phyloP scores from a whole-genome alignment of 2,329 filamentous ascomycete species.

The Cladosporium sp. region DNA sequence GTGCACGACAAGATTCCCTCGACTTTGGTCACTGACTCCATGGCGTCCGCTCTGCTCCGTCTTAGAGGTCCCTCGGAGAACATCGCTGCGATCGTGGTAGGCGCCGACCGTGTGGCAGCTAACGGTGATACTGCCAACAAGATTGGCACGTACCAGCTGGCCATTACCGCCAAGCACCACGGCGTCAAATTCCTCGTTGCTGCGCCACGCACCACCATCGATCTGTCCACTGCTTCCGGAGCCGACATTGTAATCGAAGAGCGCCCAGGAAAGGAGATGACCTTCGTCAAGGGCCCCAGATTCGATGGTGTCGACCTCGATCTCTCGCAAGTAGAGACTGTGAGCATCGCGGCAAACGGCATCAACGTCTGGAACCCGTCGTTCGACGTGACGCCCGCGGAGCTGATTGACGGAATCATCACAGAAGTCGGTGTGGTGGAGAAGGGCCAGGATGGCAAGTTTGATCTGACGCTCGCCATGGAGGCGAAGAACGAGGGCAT shows the following conservation, averaged over 20 bases:
- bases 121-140: slow-evolving; percentile 99
- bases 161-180: slow-evolving; percentile 85
- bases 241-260: slow-evolving; percentile 87
- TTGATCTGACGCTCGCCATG: slow-evolving; percentile 51
- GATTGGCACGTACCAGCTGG: slow-evolving; percentile 91
- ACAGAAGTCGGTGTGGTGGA: slow-evolving; percentile 88
- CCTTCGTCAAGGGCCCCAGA: slow-evolving; percentile 76
- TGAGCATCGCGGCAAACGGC: slow-evolving; percentile 75
- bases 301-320: slow-evolving; percentile 63
- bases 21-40: slow-evolving; percentile 92
- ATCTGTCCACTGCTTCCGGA: slow-evolving; percentile 76
- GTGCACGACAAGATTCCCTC: slow-evolving; percentile 89
- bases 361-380: slow-evolving; percentile 95
- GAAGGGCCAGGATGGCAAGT: slow-evolving; percentile 70
- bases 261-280: slow-evolving; percentile 78
- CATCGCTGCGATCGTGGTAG: slow-evolving; percentile 87
- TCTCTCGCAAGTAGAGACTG: slow-evolving; percentile 63
- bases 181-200: slow-evolving; percentile 93
- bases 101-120: slow-evolving; percentile 89
- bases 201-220: slow-evolving; percentile 91
- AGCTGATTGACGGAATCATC: slow-evolving; percentile 88
- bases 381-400: slow-evolving; percentile 90
- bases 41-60: slow-evolving; percentile 85
- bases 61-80: slow-evolving; percentile 61
- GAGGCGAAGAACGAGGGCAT: slow-evolving; percentile 37